Percentiles rank a stretch among this genome's conserved stretches.
Evolutionary conservation across 2,329 filamentous ascomycete genomes (phyloP).

Genomic region (Macrophomina pseudophaseolina): DNA sequence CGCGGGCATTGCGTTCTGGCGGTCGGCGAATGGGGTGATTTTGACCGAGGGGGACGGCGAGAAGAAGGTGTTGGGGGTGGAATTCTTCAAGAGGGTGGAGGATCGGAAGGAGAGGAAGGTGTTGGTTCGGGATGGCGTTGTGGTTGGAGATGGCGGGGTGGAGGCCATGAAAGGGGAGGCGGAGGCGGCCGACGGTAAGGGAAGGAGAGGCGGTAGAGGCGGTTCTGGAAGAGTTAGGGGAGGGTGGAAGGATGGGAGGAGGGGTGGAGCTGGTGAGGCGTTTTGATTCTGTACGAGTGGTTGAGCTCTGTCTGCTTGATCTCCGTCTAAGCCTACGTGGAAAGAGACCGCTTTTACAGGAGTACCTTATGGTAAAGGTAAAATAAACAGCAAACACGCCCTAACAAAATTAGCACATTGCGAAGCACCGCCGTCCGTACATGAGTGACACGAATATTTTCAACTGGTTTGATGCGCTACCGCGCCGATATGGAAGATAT

Average conservation of each 20-base stretch:
- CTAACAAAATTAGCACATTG: no score
- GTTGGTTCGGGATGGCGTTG: slow-evolving; percentile 73
- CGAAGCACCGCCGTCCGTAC: no score
- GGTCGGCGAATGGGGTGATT: slow-evolving; percentile 58
- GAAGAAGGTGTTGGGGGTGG: slow-evolving; percentile 64
- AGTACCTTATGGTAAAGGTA: no score
- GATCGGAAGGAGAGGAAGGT: slow-evolving; percentile 65
- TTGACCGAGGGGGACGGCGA: slow-evolving; percentile 49
- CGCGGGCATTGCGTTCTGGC: slow-evolving; percentile 72
- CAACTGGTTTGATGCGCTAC: no score
- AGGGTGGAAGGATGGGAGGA: slow-evolving; percentile 33
- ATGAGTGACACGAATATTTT: no score
- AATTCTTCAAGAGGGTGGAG: slow-evolving; percentile 74
- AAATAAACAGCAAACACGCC: no score
- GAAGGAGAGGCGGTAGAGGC: slow-evolving; percentile 34
- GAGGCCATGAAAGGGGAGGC: slow-evolving; percentile 43
- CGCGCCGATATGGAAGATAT: no score
- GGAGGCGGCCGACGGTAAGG: neutral
- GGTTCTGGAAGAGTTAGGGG: slow-evolving; percentile 14
- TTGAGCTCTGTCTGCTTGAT: neutral
- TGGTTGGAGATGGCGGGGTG: slow-evolving; percentile 58
- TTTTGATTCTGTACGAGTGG: neutral
- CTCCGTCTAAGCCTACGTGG: no score
- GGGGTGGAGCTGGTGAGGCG: slow-evolving; percentile 26
- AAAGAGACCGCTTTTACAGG: no score